Percentiles rank a stretch among this genome's conserved stretches.
These are phyloP conservation scores for Alternaria sp. DNA, from an alignment of 2,329 filamentous ascomycete genomes.

Conservation along the genomic window DNA sequence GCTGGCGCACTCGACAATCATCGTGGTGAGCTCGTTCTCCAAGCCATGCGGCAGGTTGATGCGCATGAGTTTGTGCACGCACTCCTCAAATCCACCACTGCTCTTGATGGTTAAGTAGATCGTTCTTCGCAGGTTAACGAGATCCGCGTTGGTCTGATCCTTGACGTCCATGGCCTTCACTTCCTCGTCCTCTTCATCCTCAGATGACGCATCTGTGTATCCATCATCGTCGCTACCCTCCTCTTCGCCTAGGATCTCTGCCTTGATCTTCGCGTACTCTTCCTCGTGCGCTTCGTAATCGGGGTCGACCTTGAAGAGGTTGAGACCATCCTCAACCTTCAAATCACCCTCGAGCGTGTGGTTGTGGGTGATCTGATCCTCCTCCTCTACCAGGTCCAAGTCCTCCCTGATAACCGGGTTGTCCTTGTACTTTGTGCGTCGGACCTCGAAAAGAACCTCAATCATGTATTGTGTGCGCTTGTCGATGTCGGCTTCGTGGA, in stretches of 20 bases:
- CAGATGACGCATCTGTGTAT: constrained; percentile 68
- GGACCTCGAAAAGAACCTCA: constrained; percentile 93
- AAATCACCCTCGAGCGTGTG: constrained; percentile 78
- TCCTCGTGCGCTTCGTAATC: constrained; percentile 92
- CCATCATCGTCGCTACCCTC: constrained; percentile 74
- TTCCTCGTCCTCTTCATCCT: constrained; percentile 76
- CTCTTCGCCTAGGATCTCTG: constrained; percentile 86
- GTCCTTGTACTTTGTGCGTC: constrained; percentile 96
- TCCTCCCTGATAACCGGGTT: constrained; percentile 91
- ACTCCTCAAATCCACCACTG: constrained; percentile 94
- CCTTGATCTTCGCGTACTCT: constrained; percentile 87
- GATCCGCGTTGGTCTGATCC: constrained; percentile 93
- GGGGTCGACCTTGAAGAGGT: constrained; percentile 93
- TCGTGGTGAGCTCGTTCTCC: constrained; percentile 89
- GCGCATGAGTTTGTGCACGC: constrained; percentile 90
- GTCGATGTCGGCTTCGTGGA: constrained; percentile 96
- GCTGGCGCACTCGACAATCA: constrained; percentile 96
- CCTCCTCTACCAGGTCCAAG: constrained; percentile 93
- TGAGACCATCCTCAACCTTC: constrained; percentile 82
- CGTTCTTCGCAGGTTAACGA: constrained; percentile 89
- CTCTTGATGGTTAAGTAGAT: constrained; percentile 99
- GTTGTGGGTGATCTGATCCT: constrained; percentile 95
- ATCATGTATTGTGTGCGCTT: constrained; percentile 99
- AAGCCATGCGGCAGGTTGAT: constrained; percentile 85
- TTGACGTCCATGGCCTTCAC: constrained; percentile 92